Evolutionary conservation across 371 early-diverging fungal genomes (phyloP).

Genomic region (Catenaria anguillulae): DNA sequence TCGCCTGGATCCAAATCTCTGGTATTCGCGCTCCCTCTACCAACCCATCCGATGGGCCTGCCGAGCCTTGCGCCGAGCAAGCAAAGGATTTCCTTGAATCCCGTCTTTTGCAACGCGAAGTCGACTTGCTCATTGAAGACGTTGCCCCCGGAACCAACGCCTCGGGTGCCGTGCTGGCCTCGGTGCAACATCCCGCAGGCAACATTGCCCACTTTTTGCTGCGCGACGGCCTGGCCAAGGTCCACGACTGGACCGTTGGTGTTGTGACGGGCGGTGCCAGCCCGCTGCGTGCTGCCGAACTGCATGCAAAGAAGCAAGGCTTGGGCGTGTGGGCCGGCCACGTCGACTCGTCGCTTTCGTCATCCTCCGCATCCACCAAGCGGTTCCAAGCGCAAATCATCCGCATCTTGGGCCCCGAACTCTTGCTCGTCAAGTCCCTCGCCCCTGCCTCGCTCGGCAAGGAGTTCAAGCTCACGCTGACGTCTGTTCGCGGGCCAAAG

Average conservation of each 20-base stretch:
- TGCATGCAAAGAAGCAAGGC: conserved; percentile 8
- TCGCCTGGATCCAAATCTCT: conserved; percentile 54
- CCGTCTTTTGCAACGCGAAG: conserved; percentile 77
- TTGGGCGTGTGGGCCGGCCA: conserved; percentile 13
- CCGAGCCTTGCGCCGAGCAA: conserved; percentile 85
- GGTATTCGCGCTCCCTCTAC: conserved; percentile 76
- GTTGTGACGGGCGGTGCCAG: conserved; percentile 58
- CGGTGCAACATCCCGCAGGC: conserved; percentile 68
- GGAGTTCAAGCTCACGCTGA: neutral
- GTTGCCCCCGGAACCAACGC: conserved; percentile 28
- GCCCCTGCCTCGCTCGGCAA: too few relatives aligned
- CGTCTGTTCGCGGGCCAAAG: neutral
- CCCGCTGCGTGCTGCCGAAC: conserved; percentile 64
- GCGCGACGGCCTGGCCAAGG: conserved; percentile 64
- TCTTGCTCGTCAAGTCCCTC: neutral
- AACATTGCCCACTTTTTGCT: conserved; percentile 84
- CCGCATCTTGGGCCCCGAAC: neutral
- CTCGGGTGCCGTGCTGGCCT: conserved; percentile 54
- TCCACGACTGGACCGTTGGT: conserved; percentile 74
- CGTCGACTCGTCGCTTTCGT: too few relatives aligned
- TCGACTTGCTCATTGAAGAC: conserved; percentile 67
- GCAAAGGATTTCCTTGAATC: conserved; percentile 80
- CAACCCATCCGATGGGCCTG: conserved; percentile 49
- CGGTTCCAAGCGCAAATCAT: neutral
- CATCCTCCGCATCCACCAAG: neutral